A percentile compares a stretch with the other conserved stretches of the same genome.
These are phyloP conservation scores for Rosa chinensis DNA, from an alignment of 306 rosid species.

Conservation along the genomic window DNA sequence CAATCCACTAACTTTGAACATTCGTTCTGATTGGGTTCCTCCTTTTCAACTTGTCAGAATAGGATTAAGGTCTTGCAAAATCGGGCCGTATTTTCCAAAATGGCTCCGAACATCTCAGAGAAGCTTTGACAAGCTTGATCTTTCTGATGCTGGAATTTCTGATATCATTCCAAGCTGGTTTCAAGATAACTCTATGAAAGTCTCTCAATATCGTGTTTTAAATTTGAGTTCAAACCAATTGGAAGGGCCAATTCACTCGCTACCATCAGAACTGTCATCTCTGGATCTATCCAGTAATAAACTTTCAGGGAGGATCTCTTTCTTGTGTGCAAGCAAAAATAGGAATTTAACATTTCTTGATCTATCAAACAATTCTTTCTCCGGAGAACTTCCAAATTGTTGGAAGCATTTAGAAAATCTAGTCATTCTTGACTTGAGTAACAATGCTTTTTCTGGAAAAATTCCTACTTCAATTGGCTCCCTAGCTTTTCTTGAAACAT, in stretches of 20 bases:
- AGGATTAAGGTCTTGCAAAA: neutral
- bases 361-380: neutral
- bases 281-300: neutral
- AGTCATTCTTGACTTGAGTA: neutral
- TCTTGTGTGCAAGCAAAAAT: neutral
- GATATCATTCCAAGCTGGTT: conserved; percentile 3
- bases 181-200: neutral
- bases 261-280: neutral
- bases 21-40: neutral
- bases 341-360: neutral
- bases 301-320: neutral
- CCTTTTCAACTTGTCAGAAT: neutral
- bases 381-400: neutral
- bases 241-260: neutral
- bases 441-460: neutral
- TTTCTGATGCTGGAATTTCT: neutral
- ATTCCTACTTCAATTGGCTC: neutral
- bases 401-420: neutral
- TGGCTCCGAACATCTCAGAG: neutral
- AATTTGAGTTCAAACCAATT: neutral
- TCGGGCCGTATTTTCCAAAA: neutral
- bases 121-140: neutral
- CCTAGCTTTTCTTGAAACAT: neutral
- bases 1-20: neutral
- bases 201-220: too few species aligned